A percentile compares a stretch with the other conserved stretches of the same genome.
Conservation (phyloP, 2,329 filamentous ascomycete species). For the Waltergamsia citrina region DNA sequence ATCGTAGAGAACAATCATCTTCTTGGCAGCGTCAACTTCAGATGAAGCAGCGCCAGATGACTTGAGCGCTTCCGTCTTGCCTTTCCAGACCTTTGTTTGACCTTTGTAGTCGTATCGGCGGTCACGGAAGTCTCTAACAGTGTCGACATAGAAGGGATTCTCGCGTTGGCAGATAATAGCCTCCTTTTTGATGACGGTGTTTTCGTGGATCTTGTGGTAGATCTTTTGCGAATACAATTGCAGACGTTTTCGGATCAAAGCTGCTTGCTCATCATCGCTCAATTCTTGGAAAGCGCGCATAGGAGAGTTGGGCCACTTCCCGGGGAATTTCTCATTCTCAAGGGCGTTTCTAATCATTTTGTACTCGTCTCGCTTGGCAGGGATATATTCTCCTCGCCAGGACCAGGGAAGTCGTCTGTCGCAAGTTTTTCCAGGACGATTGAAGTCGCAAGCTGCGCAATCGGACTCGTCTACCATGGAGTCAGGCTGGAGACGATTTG, state of each 20-base stretch:
- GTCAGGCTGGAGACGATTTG: slow-evolving; percentile 91
- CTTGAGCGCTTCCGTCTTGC: slow-evolving; percentile 83
- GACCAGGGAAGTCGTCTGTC: slow-evolving; percentile 92
- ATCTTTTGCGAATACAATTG: slow-evolving; percentile 96
- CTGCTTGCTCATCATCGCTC: slow-evolving; percentile 70
- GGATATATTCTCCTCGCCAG: slow-evolving; percentile 95
- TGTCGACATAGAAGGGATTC: slow-evolving; percentile 97
- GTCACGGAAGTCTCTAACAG: slow-evolving; percentile 91
- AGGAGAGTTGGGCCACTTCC: slow-evolving; percentile 61
- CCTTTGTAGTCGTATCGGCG: slow-evolving; percentile 98
- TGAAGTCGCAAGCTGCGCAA: slow-evolving; percentile 97
- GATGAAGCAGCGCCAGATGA: slow-evolving; percentile 62
- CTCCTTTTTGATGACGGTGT: slow-evolving; percentile 83
- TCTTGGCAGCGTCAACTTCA: slow-evolving; percentile 91
- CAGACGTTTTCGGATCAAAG: slow-evolving; percentile 73
- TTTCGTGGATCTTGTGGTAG: slow-evolving; percentile 97
- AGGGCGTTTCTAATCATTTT: slow-evolving; percentile 95
- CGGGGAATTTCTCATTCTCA: slow-evolving; percentile 87
- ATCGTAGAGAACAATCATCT: slow-evolving; percentile 96
- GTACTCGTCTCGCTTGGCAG: slow-evolving; percentile 94
- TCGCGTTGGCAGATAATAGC: slow-evolving; percentile 98
- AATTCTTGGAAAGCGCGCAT: slow-evolving; percentile 73
- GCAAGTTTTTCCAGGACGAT: slow-evolving; percentile 92
- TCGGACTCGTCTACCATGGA: slow-evolving; percentile 98
- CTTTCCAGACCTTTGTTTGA: slow-evolving; percentile 97